Conservation (phyloP, 2,329 filamentous ascomycete species). For the Magnaporthales sp. region DNA sequence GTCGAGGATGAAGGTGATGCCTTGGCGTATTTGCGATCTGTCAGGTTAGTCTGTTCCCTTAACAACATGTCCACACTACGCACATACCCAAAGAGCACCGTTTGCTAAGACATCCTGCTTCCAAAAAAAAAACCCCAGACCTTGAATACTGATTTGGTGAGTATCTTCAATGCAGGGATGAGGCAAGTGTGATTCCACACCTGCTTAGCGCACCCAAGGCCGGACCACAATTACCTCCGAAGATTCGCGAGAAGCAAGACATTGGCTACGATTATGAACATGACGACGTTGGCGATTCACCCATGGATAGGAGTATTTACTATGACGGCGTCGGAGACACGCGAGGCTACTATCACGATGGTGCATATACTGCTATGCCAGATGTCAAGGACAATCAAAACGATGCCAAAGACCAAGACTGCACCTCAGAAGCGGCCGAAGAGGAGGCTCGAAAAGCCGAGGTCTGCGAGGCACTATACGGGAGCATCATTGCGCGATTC, state of each 20-base stretch:
- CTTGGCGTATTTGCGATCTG: conserved; percentile 60
- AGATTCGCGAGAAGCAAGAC: conserved; percentile 14
- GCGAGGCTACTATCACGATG: conserved; percentile 65
- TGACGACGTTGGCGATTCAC: conserved; percentile 20
- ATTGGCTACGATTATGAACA: conserved; percentile 20
- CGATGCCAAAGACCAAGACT: conserved; percentile 16
- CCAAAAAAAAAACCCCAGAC: conserved; percentile 10
- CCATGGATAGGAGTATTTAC: conserved; percentile 35
- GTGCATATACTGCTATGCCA: conserved; percentile 63
- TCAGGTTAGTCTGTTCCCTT: conserved; percentile 45
- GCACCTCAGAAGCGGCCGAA: conserved; percentile 15
- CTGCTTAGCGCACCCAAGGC: conserved; percentile 56
- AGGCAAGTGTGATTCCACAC: conserved; percentile 67
- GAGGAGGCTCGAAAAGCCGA: conserved; percentile 16
- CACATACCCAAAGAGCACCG: conserved; percentile 7
- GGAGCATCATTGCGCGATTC: conserved; percentile 58
- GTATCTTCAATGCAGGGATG: conserved; percentile 45
- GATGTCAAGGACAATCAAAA: conserved; percentile 22
- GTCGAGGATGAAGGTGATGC: conserved; percentile 62
- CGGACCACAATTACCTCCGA: conserved; percentile 39
- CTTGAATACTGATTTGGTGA: conserved; percentile 40
- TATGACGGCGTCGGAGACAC: conserved; percentile 40
- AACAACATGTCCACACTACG: background rate
- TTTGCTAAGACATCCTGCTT: conserved; percentile 20
- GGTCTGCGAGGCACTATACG: conserved; percentile 59